Evolutionary conservation across 192 early-diverging fungal species (phyloP).

Genomic region (Mortierella antarctica): DNA sequence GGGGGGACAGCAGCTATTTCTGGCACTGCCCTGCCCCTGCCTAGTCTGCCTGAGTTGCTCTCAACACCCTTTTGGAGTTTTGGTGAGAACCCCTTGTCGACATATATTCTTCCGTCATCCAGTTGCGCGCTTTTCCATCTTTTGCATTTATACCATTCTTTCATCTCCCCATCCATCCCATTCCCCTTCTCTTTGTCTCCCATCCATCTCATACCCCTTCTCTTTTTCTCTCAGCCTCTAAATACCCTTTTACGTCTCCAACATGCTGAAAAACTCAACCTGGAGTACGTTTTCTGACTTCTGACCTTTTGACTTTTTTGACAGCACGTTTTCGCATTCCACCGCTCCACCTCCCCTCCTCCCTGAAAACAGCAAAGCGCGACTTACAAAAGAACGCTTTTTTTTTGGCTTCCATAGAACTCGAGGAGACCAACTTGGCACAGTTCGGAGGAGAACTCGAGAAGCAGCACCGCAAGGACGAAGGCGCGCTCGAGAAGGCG

Average conservation of each 20-base stretch:
- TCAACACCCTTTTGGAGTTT: no score
- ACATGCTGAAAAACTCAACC: conserved; percentile 54
- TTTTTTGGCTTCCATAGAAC: conserved; percentile 5
- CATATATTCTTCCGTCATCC: no score
- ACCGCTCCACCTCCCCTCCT: not conserved
- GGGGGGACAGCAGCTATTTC: no score
- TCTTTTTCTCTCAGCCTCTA: not conserved
- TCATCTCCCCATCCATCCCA: not conserved
- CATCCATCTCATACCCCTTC: not conserved
- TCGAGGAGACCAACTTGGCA: conserved; percentile 65
- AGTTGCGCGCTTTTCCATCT: no score
- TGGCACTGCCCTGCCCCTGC: no score
- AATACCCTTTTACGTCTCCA: not conserved
- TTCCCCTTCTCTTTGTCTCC: not conserved
- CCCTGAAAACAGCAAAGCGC: no score
- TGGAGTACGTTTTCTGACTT: conserved; percentile 33
- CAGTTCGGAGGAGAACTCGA: conserved; percentile 68
- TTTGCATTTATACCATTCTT: no score
- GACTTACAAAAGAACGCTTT: no score
- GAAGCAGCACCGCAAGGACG: conserved; percentile 68
- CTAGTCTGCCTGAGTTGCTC: no score
- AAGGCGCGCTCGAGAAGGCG: conserved; percentile 65
- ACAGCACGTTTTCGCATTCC: not conserved
- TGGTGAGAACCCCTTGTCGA: no score
- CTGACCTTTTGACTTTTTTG: no score